Base-by-base conservation (phyloP, 164 flowering plant genomes). In the Cinnamomum micranthum region DNA sequence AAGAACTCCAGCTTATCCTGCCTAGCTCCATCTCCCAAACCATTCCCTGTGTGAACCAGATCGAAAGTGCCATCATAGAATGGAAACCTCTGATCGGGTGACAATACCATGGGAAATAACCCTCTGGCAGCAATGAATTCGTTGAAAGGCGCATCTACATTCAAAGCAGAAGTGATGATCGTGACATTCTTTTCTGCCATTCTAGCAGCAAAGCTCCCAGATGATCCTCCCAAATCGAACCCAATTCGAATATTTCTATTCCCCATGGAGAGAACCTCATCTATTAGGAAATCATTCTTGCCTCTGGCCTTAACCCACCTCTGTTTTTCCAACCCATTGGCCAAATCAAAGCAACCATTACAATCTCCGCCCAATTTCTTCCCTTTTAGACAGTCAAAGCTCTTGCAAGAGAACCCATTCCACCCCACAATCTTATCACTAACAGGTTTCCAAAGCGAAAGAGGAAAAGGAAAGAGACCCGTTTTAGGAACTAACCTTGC, bases 91-190 rank as follows among this genome's bases (percentile, higher is more conserved):
- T 94, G 94, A 78, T 91, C 92, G 64, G 87, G 81, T 80, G 93
- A 90, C 76, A 91, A 73, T 68, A 80, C 88, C 84, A 94, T 25
- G 2, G 99, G 97, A 62, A 96, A 91, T 64, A 96, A 85, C 28
- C 98, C 99, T 75, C 99, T 90, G 25, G 98, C 93, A 47, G 99
- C 93, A 35, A 94, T 84, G 81, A 96, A 96, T 58, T 94, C 98
- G 65, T 80, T 92, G 71, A 79, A 88, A 0, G 98, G 98, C 7
- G 97, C 98, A 80, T 90, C 95, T 0, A 80, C 73, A 77, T 96
- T 91, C 84, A 91, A 75, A 24, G 91, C 80, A 28, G 82, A 82
- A 17, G 99, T 94, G 20, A 94, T 76, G 25, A 96, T 84, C 69
- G 99, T 92, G 47, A 94, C 93, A 81, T 88, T 86, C 80, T 78